Base-by-base conservation (phyloP, 2,329 filamentous ascomycete species). In the Chrysoporthe puriensis region DNA sequence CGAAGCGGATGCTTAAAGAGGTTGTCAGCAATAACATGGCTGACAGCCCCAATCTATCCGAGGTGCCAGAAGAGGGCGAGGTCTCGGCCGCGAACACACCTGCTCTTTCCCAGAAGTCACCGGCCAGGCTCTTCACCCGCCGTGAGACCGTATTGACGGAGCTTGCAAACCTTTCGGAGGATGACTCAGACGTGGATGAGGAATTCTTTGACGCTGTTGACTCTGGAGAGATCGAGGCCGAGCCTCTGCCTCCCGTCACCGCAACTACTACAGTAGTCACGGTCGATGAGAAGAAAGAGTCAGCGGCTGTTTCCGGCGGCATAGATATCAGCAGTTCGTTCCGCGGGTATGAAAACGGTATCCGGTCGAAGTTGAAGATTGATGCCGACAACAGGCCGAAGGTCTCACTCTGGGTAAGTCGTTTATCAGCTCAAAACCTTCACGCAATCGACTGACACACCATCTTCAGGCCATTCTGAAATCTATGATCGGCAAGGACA, bases 401-500 rank as follows among this genome's bases (percentile, higher is more conserved):
- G 82, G 93, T 98, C 70, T 96, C 92, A 42, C 88, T 99, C 56
- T 99, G 96, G 96, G 94, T 97, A 87, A 80, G 91, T 81, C 71
- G 52, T 11, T 59, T 26, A 48, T 14, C 69, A 8, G 63, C n/a
- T 16, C 5, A 42, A 58, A 34, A 46, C 43, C 4, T 26, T 32
- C 26, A 11, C 26, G 54, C 48, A 59, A 21, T 9, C 42, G 66
- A 63, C 73, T 80, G 70, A 79, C 64, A 56, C 18, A 69, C 26
- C 66, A 14, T 48, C 59, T 40, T 2, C 71, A 97, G 94, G 91
- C 91, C 72, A 97, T 99, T 73, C 83, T 99, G 71, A 99, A 98
- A 82, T 98, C 95, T 32, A 98, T 99, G 96, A 97, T 99, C 79
- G 96, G 96, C 71, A 98, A 99, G 78, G 96, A 99, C 76, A 98